Base-by-base conservation (phyloP, 352 stramenopile species). In the Globisporangium canariense region DNA sequence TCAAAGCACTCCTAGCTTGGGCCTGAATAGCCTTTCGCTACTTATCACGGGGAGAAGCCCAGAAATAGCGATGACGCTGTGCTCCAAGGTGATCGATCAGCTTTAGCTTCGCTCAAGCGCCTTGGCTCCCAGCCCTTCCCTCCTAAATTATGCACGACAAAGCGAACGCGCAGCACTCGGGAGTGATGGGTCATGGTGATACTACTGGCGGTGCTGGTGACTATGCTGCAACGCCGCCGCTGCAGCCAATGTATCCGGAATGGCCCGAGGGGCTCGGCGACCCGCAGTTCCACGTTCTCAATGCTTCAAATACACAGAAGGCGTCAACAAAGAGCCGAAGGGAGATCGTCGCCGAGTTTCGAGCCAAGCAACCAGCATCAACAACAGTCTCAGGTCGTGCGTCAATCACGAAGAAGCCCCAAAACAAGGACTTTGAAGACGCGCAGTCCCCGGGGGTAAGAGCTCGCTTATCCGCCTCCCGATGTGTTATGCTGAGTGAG, bases 221-320 rank as follows among this genome's bases (percentile, higher is more conserved):
- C 20, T 7, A 45, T 32, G n/a, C 20, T 1, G 2, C 40, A 30
- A 9, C 25, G 3, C 8, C 34, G 14, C 8, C 36, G 6, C n/a
- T n/a, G 18, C 38, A 25, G 36, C 53, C 75, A 3, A 51, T 65
- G 28, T 93, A 91, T 49, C 76, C 79, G 7, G 83, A 88, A 47
- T 93, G 83, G 85, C 81, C 78, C 2, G 25, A 59, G n/a, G 62
- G 62, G 11, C 78, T 93, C 22, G 82, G 84, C 8, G 69, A 81
- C 52, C 81, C 81, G n/a, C 62, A 66, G 4, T 64, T 79, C 34
- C 67, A 70, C 10, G n/a, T 25, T 14, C 52, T 68, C n/a, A 59
- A 71, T 45, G 25, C 30, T 18, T 60, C 58, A 14, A 54, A 36
- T 57, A 43, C 32, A 8, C 28, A 52, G 4, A 45, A 47, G 8